These are phyloP conservation scores for Gyrodon lividus DNA, from an alignment of 768 basidiomycete species.

Conservation along the genomic window DNA sequence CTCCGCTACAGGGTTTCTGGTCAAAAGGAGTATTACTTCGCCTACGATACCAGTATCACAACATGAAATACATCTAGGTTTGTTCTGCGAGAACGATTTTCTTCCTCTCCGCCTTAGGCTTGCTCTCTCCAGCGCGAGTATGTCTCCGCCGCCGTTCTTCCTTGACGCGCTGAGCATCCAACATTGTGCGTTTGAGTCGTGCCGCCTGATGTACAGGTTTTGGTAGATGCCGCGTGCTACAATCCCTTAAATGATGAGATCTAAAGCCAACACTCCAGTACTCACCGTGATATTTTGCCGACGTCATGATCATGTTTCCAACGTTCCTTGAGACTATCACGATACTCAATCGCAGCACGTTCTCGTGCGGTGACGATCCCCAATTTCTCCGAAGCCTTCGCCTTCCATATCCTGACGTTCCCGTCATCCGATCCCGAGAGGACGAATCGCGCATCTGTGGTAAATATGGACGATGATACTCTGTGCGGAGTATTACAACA, in stretches of 20 bases:
- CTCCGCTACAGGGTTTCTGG: not conserved
- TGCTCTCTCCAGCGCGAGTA: constrained; percentile 78
- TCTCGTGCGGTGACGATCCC: constrained; percentile 90
- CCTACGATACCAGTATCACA: constrained; percentile 3
- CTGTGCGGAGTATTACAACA: constrained; percentile 36
- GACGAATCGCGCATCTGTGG: constrained; percentile 88
- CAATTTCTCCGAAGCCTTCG: constrained; percentile 87
- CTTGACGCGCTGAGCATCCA: constrained; percentile 85
- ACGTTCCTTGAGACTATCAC: constrained; percentile 80
- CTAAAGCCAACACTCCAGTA: constrained; percentile 8
- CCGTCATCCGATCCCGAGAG: constrained; percentile 92
- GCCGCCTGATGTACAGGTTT: constrained; percentile 87
- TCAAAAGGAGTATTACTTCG: constrained; percentile 8
- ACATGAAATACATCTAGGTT: constrained; percentile 28
- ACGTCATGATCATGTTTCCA: constrained; percentile 88
- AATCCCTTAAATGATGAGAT: constrained; percentile 2
- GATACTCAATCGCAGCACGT: constrained; percentile 88
- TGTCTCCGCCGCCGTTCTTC: constrained; percentile 92
- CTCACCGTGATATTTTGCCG: constrained; percentile 75
- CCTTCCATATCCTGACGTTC: constrained; percentile 94
- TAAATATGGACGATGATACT: constrained; percentile 86
- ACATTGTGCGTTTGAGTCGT: constrained; percentile 89
- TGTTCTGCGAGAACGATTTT: constrained; percentile 84
- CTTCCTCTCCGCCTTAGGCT: constrained; percentile 90
- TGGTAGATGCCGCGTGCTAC: constrained; percentile 78